These are phyloP conservation scores for Lathyrus sativus DNA, from an alignment of 306 rosid species.

Conservation along the genomic window DNA sequence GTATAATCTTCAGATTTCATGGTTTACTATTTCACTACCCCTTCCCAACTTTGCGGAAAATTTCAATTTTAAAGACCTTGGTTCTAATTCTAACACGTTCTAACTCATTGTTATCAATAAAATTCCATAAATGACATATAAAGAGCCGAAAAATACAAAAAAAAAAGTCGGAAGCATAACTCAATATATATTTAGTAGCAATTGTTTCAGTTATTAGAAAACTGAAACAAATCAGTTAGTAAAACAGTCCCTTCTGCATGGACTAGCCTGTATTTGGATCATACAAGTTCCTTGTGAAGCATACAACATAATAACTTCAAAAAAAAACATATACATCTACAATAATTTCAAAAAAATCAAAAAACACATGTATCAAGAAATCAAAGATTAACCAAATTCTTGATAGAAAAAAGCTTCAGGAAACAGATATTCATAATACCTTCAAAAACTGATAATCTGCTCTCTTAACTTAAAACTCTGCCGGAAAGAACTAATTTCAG, in stretches of 20 bases:
- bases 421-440: conserved; percentile 29
- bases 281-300: not conserved
- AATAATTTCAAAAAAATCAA: not conserved
- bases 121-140: conserved; percentile 18
- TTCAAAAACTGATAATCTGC: conserved; percentile 13
- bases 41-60: too few species aligned
- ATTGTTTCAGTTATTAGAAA: not conserved
- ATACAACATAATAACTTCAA: not conserved
- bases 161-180: not conserved
- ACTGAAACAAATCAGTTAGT: conserved; percentile 10
- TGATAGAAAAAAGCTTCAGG: not conserved
- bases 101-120: not conserved
- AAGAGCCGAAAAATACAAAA: conserved; percentile 6
- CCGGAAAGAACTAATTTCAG: not conserved
- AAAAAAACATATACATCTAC: not conserved
- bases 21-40: too few species aligned
- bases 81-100: not conserved
- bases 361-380: not conserved
- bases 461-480: not conserved
- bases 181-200: not conserved
- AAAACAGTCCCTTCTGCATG: not conserved
- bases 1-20: too few species aligned
- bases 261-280: not conserved
- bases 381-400: conserved; percentile 12
- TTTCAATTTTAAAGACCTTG: too few species aligned